A percentile compares a stretch with the other conserved stretches of the same genome.
phyloP scores from a whole-genome alignment of 129 eudicot genomes.

The Pulicaria dysenterica region DNA sequence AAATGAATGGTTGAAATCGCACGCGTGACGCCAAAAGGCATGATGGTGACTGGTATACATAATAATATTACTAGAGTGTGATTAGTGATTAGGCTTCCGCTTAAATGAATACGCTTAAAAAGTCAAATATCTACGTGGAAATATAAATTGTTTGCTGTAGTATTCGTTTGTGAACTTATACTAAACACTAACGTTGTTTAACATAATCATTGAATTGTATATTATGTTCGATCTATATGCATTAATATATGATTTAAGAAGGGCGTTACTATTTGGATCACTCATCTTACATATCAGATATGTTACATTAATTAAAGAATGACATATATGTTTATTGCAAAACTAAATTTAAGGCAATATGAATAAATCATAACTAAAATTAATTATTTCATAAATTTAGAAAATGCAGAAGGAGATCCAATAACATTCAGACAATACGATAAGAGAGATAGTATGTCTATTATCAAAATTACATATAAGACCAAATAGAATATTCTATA shows the following conservation, averaged over 20 bases:
- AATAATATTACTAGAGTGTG: too few species aligned
- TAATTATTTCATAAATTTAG: too few species aligned
- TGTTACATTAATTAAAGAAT: too few species aligned
- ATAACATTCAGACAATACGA: too few species aligned
- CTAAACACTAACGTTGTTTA: constrained; percentile 12
- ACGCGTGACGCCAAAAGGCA: constrained; percentile 36
- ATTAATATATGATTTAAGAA: background rate
- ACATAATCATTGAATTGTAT: background rate
- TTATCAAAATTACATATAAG: too few species aligned
- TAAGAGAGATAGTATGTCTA: too few species aligned
- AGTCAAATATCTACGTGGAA: constrained; percentile 32
- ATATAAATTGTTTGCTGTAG: constrained; percentile 39
- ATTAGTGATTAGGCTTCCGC: constrained; percentile 31
- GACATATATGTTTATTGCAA: too few species aligned
- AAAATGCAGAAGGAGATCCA: too few species aligned
- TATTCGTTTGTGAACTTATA: constrained; percentile 28
- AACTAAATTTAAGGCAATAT: too few species aligned
- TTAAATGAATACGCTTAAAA: constrained; percentile 22
- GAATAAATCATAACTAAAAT: too few species aligned
- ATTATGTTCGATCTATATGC: background rate
- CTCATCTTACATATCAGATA: too few species aligned
- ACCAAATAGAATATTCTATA: too few species aligned
- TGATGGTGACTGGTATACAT: constrained; percentile 20
- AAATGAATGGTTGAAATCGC: constrained; percentile 37
- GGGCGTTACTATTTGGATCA: background rate